Evolutionary conservation across 805 yeast genomes (phyloP), one percentile per base, ranked within the genome.

Genomic region (Nakazawaea ambrosiae): DNA sequence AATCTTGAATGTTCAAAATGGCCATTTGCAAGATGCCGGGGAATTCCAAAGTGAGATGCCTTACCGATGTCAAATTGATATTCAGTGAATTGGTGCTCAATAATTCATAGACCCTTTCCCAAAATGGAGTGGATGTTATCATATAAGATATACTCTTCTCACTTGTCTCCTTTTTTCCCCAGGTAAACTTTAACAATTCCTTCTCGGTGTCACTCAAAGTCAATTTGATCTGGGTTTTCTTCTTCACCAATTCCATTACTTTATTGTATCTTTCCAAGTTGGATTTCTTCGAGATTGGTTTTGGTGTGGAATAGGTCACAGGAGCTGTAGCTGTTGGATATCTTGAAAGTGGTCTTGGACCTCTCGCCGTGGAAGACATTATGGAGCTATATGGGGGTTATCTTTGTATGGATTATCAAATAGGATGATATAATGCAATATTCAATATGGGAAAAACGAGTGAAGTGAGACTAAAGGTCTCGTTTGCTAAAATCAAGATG

Each of bases 1-100:
- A 62, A 45, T 77, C 68, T 35, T 81, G 87, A 34, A 85, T 60
- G 45, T 76, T 76, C 22, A 70, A 57, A 42, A 85, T 74, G 3
- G 88, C 82, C 33, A 76, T 68, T 18, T 81, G 71, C 44, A 86
- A 55, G 14, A 85, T 83, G 4, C 89, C 88, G 0, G 89, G 86
- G 60, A 85, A 79, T 5, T 88, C 73, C 7, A 75, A 71, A 1
- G 90, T 86, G 58, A 85, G 94, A 51, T 81, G 87, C 43, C 73
- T 70, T 44, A 84, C 74, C 3, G 84, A 73, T 12, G n/a, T 10
- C 4, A 25, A 6, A 10, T 26, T 26, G 4, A 25, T 10, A 3
- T 27, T 6, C 10, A 16, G n/a, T 5, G 15, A 9, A 8, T 15
- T 9, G 1, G 24, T 18, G 2, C 15, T 10, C 17, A 39, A 17